Evolutionary conservation across 768 basidiomycete genomes (phyloP).

Genomic region (Kwoniella sp.): DNA sequence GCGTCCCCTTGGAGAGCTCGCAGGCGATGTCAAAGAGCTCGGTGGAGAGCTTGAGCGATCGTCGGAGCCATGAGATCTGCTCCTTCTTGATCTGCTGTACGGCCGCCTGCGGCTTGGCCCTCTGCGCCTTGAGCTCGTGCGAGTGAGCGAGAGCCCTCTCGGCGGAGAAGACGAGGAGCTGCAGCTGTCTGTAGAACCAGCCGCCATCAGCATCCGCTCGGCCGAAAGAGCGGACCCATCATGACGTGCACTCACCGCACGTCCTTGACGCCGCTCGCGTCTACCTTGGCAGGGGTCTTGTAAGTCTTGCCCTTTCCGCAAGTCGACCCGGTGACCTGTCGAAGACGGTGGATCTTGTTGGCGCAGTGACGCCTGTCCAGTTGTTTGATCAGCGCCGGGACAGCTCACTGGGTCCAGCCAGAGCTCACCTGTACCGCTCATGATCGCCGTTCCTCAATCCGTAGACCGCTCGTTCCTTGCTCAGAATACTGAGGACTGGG

Average conservation of each 20-base stretch:
- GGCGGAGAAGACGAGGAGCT: conserved; percentile 79
- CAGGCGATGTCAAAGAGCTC: conserved; percentile 53
- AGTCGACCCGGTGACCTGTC: conserved; percentile 75
- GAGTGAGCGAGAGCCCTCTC: conserved; percentile 90
- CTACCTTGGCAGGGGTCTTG: conserved; percentile 70
- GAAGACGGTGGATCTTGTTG: conserved; percentile 80
- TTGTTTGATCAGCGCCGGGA: neutral
- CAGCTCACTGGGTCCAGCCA: neutral
- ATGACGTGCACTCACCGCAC: conserved; percentile 64
- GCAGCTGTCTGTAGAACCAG: conserved; percentile 41
- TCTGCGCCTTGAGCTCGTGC: conserved; percentile 64
- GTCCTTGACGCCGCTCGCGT: conserved; percentile 67
- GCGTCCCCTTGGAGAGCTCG: conserved; percentile 67
- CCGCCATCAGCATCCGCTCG: conserved; percentile 8
- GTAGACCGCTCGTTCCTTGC: conserved; percentile 84
- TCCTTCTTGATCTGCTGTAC: conserved; percentile 19
- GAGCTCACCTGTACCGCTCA: conserved; percentile 68
- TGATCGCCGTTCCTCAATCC: conserved; percentile 88
- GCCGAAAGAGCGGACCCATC: neutral
- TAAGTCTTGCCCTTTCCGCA: conserved; percentile 87
- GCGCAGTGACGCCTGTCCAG: conserved; percentile 78
- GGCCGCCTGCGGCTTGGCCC: conserved; percentile 53
- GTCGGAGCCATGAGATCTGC: conserved; percentile 44
- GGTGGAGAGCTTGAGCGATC: conserved; percentile 31
- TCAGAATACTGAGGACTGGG: conserved; percentile 75